Evolutionary conservation across 257 asterid species (phyloP).

Genomic region (Eucommia ulmoides): DNA sequence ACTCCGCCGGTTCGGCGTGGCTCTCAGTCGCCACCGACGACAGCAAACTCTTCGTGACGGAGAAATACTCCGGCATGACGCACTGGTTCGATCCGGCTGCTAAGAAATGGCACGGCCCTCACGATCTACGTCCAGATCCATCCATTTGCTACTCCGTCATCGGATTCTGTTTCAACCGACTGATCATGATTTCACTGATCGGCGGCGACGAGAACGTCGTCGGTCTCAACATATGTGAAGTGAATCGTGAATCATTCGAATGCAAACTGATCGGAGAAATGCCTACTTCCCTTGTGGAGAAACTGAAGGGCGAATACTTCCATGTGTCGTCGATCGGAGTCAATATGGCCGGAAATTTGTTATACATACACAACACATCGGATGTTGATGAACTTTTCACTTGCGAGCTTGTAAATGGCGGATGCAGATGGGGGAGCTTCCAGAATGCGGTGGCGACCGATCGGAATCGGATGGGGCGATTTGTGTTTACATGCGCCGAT

Average conservation of each 20-base stretch:
- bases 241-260: slow-evolving; percentile 15
- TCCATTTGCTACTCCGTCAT: slow-evolving; percentile 24
- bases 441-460: slow-evolving; percentile 25
- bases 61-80: slow-evolving; percentile 35
- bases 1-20: slow-evolving; percentile 34
- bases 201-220: slow-evolving; percentile 10
- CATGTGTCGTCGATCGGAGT: slow-evolving; percentile 23
- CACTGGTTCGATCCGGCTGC: slow-evolving; percentile 45
- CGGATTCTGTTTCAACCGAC: slow-evolving; percentile 18
- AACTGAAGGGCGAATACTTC: slow-evolving; percentile 22
- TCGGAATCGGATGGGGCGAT: slow-evolving; percentile 12
- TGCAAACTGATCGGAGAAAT: slow-evolving; percentile 42
- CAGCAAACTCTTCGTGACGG: slow-evolving; percentile 35
- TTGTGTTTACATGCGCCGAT: slow-evolving; percentile 35
- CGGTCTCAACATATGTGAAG: slow-evolving; percentile 39
- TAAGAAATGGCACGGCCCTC: slow-evolving; percentile 33
- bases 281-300: slow-evolving; percentile 29
- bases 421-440: slow-evolving; percentile 60
- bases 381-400: slow-evolving; percentile 47
- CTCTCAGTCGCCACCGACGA: slow-evolving; percentile 37
- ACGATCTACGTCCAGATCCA: slow-evolving; percentile 19
- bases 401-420: slow-evolving; percentile 33
- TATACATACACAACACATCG: slow-evolving; percentile 29
- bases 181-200: slow-evolving; percentile 36
- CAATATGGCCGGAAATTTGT: slow-evolving; percentile 26